phyloP scores from a whole-genome alignment of 306 rosid genomes.

The Gleditsia sinensis region DNA sequence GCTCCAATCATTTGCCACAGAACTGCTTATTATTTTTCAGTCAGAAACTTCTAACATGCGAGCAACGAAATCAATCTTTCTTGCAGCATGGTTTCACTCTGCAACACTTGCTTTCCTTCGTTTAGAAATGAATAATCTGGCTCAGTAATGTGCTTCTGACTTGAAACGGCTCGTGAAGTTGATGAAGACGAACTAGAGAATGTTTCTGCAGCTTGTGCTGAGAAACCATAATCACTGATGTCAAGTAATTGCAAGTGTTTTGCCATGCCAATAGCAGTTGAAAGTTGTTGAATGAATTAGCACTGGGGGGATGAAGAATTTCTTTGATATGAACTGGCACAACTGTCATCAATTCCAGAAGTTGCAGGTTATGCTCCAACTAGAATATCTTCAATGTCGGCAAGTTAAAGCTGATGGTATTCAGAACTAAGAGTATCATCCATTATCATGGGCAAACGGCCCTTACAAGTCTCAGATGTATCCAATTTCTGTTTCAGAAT shows the following conservation, averaged over 20 bases:
- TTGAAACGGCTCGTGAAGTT: conserved; percentile 51
- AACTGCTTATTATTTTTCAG: conserved; percentile 8
- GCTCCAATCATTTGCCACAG: not conserved
- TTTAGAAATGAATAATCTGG: conserved; percentile 57
- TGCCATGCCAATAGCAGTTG: conserved; percentile 64
- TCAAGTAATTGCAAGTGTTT: conserved; percentile 61
- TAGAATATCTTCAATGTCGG: conserved; percentile 76
- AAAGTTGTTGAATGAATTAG: conserved; percentile 52
- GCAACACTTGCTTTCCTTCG: conserved; percentile 72
- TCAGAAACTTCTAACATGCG: not conserved
- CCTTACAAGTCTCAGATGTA: conserved; percentile 25
- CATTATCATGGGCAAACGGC: conserved; percentile 34
- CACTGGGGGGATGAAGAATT: conserved; percentile 41
- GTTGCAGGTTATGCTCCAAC: conserved; percentile 50
- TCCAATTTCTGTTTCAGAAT: conserved; percentile 37
- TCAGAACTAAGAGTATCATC: conserved; percentile 42
- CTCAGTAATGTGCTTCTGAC: conserved; percentile 59
- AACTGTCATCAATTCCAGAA: conserved; percentile 62
- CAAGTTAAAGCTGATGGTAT: conserved; percentile 62
- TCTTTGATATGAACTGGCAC: conserved; percentile 64
- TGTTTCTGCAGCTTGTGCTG: conserved; percentile 53
- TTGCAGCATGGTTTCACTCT: conserved; percentile 81
- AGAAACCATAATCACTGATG: conserved; percentile 75
- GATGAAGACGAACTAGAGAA: conserved; percentile 71
- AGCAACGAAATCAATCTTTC: conserved; percentile 44